Percentiles rank a stretch among this genome's conserved stretches.
Conservation (phyloP, 345 rosid species). For the Mercurialis annua region DNA sequence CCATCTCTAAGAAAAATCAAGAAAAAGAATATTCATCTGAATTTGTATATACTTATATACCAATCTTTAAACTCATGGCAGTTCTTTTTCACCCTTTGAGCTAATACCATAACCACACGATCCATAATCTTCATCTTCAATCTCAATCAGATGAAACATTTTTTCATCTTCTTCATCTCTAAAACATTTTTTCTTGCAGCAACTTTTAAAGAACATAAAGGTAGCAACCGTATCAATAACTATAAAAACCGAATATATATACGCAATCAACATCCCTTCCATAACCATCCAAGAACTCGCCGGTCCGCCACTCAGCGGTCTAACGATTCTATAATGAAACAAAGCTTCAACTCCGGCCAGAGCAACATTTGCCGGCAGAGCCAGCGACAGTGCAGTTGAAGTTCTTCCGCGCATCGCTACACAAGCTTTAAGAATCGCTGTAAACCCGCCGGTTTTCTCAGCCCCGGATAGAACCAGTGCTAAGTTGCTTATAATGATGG, state of each 20-base stretch:
- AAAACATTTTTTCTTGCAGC: slow-evolving; percentile 41
- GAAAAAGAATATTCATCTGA: neutral
- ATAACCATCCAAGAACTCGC: slow-evolving; percentile 23
- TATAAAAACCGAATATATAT: slow-evolving; percentile 56
- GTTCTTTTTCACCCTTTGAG: slow-evolving; percentile 28
- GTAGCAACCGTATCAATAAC: slow-evolving; percentile 68
- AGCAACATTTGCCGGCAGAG: slow-evolving; percentile 50
- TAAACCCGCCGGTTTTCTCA: slow-evolving; percentile 47
- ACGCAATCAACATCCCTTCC: slow-evolving; percentile 66
- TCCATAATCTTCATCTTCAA: slow-evolving; percentile 24
- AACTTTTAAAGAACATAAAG: slow-evolving; percentile 57
- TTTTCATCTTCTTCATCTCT: slow-evolving; percentile 30
- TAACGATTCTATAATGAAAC: slow-evolving; percentile 58
- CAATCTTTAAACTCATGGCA: slow-evolving; percentile 21
- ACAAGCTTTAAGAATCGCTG: slow-evolving; percentile 61
- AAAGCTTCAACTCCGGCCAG: slow-evolving; percentile 72
- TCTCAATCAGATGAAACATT: slow-evolving; percentile 33
- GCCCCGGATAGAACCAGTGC: slow-evolving; percentile 59
- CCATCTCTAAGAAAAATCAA: neutral
- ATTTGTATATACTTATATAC: neutral
- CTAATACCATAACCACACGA: slow-evolving; percentile 12
- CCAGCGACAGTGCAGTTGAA: slow-evolving; percentile 65
- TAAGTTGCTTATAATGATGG: slow-evolving; percentile 57
- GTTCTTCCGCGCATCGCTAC: slow-evolving; percentile 53
- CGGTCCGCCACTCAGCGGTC: slow-evolving; percentile 22